phyloP scores from a whole-genome alignment of 164 flowering plant species.

The Warburgia ugandensis region DNA sequence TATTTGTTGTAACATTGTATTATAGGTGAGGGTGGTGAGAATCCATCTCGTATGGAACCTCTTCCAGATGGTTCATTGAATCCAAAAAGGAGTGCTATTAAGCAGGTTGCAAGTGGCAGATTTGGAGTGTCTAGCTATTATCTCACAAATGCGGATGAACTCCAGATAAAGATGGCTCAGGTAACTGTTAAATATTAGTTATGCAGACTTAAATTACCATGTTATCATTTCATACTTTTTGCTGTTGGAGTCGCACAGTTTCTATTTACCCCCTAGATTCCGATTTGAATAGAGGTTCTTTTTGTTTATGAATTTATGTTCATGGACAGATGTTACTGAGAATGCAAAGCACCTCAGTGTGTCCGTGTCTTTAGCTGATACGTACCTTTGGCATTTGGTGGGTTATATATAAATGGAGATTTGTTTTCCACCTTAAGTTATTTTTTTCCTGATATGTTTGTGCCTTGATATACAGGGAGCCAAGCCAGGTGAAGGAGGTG shows the following conservation, averaged over 20 bases:
- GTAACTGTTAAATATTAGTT: constrained; percentile 26
- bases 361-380: constrained; percentile 56
- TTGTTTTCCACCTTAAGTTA: constrained; percentile 8
- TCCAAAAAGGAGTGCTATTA: constrained; percentile 95
- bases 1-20: constrained; percentile 2
- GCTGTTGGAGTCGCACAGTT: constrained; percentile 6
- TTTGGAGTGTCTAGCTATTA: constrained; percentile 97
- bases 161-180: constrained; percentile 99
- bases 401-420: constrained; percentile 25
- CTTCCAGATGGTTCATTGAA: constrained; percentile 92
- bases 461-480: constrained; percentile 71
- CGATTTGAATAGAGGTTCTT: constrained; percentile 35
- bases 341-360: constrained; percentile 63
- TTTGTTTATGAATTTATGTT: constrained; percentile 56
- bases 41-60: constrained; percentile 93
- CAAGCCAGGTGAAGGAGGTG: constrained; percentile 99
- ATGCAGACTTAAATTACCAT: background rate
- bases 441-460: constrained; percentile 1
- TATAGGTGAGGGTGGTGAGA: constrained; percentile 99
- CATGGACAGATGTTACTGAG: constrained; percentile 62
- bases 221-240: background rate
- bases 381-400: constrained; percentile 51
- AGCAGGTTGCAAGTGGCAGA: constrained; percentile 99
- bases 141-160: constrained; percentile 93
- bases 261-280: constrained; percentile 16